Evolutionary conservation across 768 basidiomycete genomes (phyloP).

Genomic region (Mrakia frigida): DNA sequence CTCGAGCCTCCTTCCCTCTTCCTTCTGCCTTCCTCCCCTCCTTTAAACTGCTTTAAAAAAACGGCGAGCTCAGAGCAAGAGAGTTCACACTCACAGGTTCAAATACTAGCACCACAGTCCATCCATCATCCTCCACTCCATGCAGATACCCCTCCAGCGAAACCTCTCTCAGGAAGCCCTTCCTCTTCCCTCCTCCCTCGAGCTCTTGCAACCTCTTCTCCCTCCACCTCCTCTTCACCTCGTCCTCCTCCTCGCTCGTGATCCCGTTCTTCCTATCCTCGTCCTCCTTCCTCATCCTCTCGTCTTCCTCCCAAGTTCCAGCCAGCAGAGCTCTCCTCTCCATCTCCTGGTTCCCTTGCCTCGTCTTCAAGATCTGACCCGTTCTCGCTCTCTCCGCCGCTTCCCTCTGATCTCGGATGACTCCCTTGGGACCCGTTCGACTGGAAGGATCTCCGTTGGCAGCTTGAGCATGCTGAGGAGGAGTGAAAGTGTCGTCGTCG

Average conservation of each 20-base stretch:
- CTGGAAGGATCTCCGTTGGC: neutral
- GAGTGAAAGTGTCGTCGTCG: conserved; percentile 13
- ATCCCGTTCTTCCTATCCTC: conserved; percentile 2
- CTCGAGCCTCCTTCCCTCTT: neutral
- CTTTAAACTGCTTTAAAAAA: neutral
- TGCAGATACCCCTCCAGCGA: conserved; percentile 25
- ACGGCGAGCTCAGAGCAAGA: too few relatives aligned
- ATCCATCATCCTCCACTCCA: conserved; percentile 27
- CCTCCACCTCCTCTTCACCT: conserved; percentile 1
- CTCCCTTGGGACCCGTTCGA: conserved; percentile 31
- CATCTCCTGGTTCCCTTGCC: conserved; percentile 18
- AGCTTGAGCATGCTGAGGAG: neutral
- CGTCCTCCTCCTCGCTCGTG: neutral
- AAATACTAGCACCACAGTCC: conserved; percentile 27
- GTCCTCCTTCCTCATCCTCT: conserved; percentile 13
- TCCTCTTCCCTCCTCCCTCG: neutral
- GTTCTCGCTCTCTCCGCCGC: neutral
- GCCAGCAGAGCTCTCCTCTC: conserved; percentile 24
- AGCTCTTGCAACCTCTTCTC: conserved; percentile 3
- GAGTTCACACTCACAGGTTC: conserved; percentile 15
- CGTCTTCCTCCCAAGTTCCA: conserved; percentile 28
- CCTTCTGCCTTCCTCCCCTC: neutral
- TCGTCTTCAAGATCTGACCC: conserved; percentile 8
- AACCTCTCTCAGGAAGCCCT: conserved; percentile 30
- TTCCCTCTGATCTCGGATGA: conserved; percentile 21